Base-by-base conservation (phyloP, 768 basidiomycete genomes). In the Suillus luteus region DNA sequence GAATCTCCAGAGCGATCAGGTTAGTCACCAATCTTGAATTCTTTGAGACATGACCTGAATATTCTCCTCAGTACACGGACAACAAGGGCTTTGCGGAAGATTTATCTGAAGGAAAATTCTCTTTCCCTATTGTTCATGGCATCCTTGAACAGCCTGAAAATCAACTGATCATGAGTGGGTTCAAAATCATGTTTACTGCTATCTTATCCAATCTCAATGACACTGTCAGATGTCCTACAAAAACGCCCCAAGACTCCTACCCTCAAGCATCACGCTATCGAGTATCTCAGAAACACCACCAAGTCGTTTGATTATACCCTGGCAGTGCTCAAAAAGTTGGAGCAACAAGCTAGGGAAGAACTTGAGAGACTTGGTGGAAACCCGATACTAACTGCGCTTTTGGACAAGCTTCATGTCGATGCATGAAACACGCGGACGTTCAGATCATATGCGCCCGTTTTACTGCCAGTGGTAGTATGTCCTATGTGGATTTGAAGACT, bases 101-200 rank as follows among this genome's bases (percentile, higher is more conserved):
- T 71, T 80, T 97, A 11, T 91, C 92, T 0, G 95, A 97, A 76
- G 95, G 95, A 5, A 97, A 97, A 76, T 97, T 97, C 78, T 94
- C 92, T 8, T 97, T 97, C 77, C 94, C 93, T 0, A 82, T 96
- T 58, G 89, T 97, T 0, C 95, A 96, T 72, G 87, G 89, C n/a
- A 88, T 96, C 41, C 86, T 89, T 24, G 86, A 91, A 10, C 86
- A 95, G 74, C 80, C 77, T 15, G 82, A 86, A 1, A 93, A 92
- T 71, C 82, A 86, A 19, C 88, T 89, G 74, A 82, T 97, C 19
- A 79, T 95, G 55, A 93, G 93, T 94, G 67, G 65, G 88, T 80
- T 49, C 12, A 27, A 24, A 59, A 31, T 62, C 38, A 46, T 35
- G 35, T 52, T 40, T 14, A n/a, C 62, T 51, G 44, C 31, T 22